These are phyloP conservation scores for Mimosa bimucronata DNA, from an alignment of 306 rosid genomes.

Conservation along the genomic window DNA sequence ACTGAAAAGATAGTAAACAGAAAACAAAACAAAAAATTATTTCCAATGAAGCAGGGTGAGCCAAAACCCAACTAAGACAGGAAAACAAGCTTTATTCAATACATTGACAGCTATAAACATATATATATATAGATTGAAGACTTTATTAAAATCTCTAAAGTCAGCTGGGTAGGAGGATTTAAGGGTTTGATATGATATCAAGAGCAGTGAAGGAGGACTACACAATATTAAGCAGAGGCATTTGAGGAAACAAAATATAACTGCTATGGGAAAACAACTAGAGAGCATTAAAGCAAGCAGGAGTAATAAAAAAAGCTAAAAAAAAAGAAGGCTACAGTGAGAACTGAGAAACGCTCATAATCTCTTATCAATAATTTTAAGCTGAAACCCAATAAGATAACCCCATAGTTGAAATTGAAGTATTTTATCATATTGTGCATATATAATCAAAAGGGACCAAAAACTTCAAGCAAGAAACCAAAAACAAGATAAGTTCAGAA, in stretches of 20 bases:
- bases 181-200: neutral
- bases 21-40: neutral
- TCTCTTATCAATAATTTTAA: neutral
- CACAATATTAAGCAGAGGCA: no score
- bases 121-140: neutral
- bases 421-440: no score
- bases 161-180: neutral
- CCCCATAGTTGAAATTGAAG: slow-evolving; percentile 7
- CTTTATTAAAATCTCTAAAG: neutral
- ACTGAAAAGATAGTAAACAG: neutral
- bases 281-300: slow-evolving; percentile 15
- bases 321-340: neutral
- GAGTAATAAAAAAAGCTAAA: neutral
- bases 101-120: neutral
- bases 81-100: neutral
- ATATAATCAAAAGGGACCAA: neutral
- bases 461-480: neutral
- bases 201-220: neutral
- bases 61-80: neutral
- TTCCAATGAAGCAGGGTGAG: neutral
- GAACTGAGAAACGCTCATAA: neutral
- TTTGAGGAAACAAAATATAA: neutral
- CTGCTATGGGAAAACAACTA: neutral
- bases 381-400: neutral
- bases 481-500: neutral